Percentiles rank a stretch among this genome's conserved stretches.
Conservation (phyloP, 2,329 filamentous ascomycete species). For the Fusarium sp. region DNA sequence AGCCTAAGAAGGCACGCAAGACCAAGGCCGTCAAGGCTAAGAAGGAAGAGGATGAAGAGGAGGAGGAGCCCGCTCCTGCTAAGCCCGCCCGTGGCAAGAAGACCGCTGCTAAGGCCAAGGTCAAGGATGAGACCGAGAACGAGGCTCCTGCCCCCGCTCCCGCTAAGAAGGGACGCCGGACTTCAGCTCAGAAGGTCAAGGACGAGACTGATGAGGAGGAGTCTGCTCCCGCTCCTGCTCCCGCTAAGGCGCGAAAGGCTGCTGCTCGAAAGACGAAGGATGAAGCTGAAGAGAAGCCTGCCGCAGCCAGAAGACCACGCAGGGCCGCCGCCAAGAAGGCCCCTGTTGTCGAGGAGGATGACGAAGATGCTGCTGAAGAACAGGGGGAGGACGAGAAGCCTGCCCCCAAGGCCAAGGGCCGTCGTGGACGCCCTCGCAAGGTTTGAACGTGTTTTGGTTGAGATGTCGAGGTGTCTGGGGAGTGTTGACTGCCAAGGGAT, state of each 20-base stretch:
- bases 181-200: conserved; percentile 19
- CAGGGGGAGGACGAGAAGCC: conserved; percentile 43
- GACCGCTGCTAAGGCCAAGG: conserved; percentile 26
- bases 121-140: conserved; percentile 39
- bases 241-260: conserved; percentile 43
- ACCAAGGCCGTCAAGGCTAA: conserved; percentile 38
- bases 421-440: conserved; percentile 45
- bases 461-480: not conserved
- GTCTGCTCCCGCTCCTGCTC: conserved; percentile 14
- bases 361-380: conserved; percentile 30
- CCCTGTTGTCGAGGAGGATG: conserved; percentile 18
- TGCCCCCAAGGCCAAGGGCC: conserved; percentile 46
- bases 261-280: conserved; percentile 24
- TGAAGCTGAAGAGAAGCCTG: conserved; percentile 37
- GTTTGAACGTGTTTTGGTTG: not conserved
- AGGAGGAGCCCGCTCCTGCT: conserved; percentile 29
- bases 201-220: conserved; percentile 38
- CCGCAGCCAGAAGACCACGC: conserved; percentile 31
- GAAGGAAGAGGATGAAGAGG: conserved; percentile 39
- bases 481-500: not conserved
- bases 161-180: conserved; percentile 43
- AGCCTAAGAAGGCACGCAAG: conserved; percentile 52
- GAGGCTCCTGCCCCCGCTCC: conserved; percentile 35
- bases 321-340: conserved; percentile 34
- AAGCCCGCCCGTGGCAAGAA: conserved; percentile 42